These are phyloP conservation scores for Septoria petroselini DNA, from an alignment of 2,329 filamentous ascomycete genomes.

Conservation along the genomic window DNA sequence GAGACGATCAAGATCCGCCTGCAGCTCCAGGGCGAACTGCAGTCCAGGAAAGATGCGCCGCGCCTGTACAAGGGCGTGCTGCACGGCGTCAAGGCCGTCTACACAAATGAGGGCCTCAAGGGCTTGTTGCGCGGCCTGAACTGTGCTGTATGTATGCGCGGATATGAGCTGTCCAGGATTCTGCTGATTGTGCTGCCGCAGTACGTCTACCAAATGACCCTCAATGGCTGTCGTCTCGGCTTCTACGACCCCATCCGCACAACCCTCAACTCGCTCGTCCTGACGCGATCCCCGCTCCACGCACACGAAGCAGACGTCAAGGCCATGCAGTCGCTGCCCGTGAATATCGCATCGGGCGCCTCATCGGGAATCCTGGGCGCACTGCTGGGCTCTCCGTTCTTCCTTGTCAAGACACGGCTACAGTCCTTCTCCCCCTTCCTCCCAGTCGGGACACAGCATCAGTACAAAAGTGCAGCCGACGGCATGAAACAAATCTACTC, in stretches of 20 bases:
- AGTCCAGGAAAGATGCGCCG: conserved; percentile 77
- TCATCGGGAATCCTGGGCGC: conserved; percentile 86
- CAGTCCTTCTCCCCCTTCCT: conserved; percentile 91
- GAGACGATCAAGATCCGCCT: conserved; percentile 98
- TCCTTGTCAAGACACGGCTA: conserved; percentile 93
- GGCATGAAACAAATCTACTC: conserved; percentile 76
- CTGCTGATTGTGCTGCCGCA: conserved; percentile 31
- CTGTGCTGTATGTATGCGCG: conserved; percentile 59
- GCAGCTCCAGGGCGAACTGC: conserved; percentile 93
- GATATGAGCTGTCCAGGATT: too few species aligned
- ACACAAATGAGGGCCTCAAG: conserved; percentile 80
- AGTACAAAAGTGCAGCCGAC: conserved; percentile 81
- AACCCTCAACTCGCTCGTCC: conserved; percentile 42
- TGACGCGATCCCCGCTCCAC: conserved; percentile 66
- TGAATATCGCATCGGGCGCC: conserved; percentile 94
- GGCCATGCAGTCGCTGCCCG: conserved; percentile 70
- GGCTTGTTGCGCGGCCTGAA: conserved; percentile 87
- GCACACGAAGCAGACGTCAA: conserved; percentile 42
- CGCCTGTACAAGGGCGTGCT: conserved; percentile 87
- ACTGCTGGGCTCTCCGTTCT: conserved; percentile 91
- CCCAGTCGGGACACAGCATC: conserved; percentile 94
- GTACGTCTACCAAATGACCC: conserved; percentile 93
- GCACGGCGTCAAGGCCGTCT: conserved; percentile 85
- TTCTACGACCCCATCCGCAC: conserved; percentile 95
- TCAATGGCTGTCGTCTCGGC: conserved; percentile 93